Percentiles rank a stretch among this genome's conserved stretches.
These are phyloP conservation scores for Neolentinus lepideus DNA, from an alignment of 1,284 basidiomycete genomes.

Conservation along the genomic window DNA sequence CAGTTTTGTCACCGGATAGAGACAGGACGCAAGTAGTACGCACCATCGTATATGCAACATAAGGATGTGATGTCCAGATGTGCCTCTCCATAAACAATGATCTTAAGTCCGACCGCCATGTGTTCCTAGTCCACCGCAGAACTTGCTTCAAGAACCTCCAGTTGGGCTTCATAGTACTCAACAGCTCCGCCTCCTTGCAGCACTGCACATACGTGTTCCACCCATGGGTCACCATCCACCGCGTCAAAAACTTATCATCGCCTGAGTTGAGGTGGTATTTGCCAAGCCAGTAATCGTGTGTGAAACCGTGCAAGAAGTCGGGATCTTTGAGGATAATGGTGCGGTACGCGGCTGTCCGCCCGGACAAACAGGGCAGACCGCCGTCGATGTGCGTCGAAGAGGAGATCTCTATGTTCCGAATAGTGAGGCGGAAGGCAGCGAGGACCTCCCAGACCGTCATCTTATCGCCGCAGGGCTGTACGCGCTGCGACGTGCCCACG, in stretches of 20 bases:
- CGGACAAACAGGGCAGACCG: conserved; percentile 85
- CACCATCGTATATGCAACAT: conserved; percentile 88
- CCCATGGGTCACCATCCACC: conserved; percentile 93
- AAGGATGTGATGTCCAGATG: conserved; percentile 85
- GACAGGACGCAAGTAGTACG: conserved; percentile 12
- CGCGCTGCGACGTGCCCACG: conserved; percentile 85
- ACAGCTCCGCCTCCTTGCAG: conserved; percentile 83
- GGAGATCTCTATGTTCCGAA: conserved; percentile 89
- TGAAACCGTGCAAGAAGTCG: conserved; percentile 87
- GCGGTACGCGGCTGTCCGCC: conserved; percentile 86
- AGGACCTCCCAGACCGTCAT: conserved; percentile 95
- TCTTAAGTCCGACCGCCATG: conserved; percentile 85
- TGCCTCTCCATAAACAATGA: conserved; percentile 84
- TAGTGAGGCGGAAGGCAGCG: conserved; percentile 85
- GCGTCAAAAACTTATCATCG: conserved; percentile 92
- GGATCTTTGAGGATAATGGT: conserved; percentile 92
- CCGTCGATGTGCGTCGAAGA: conserved; percentile 88
- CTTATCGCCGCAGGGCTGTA: conserved; percentile 66
- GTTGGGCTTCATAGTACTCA: conserved; percentile 93
- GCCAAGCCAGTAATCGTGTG: conserved; percentile 87
- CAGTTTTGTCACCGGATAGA: background rate
- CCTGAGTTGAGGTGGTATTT: conserved; percentile 92
- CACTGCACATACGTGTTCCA: conserved; percentile 92
- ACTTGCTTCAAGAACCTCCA: conserved; percentile 94
- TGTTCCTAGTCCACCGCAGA: conserved; percentile 87